Base-by-base conservation (phyloP, 164 flowering plant species). In the Magnolia officinalis region DNA sequence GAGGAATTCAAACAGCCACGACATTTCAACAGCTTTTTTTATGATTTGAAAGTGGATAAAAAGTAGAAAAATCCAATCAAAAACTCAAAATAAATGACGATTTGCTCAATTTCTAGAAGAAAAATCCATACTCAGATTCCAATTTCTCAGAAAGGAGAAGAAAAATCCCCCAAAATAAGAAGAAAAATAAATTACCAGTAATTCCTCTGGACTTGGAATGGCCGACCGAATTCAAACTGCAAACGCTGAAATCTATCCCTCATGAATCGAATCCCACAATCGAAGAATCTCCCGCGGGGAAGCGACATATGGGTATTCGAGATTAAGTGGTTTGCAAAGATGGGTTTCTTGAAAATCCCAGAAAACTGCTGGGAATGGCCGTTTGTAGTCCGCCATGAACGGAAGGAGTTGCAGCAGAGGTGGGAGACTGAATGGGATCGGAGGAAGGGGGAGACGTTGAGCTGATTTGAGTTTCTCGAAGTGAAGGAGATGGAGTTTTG, bases 151-250 rank as follows among this genome's bases (percentile, higher is more conserved):
- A 55, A 9, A 16, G 61, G 19, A 55, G 18, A 55, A 55, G 61
- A 11, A 16, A 55, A 55, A 11, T 55, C 61, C 18, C 18, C 18
- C 61, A 11, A 55, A 16, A 16, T 2, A 55, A 11, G 61, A 16
- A 55, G 66, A 64, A 52, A 73, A 20, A 74, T 1, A 61, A 55
- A 71, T 76, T 81, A 86, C 86, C 86, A 70, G 77, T 74, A 26
- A 67, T 66, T 67, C 50, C 76, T 50, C 21, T 49, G 63, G 61
- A 49, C 77, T 7, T 61, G 49, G 78, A 51, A 80, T 2, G 21
- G 7, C 1, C 58, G 70, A 50, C 69, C 71, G 63, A 72, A 61
- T 11, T 18, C 63, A 24, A 77, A 79, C 8, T 51, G 69, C 58
- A 31, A 70, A 51, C 71, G 72, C 18, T 67, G 81, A 64, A 81